Percentiles rank a stretch among this genome's conserved stretches.
These are phyloP conservation scores for Ashbya aceris DNA, from an alignment of 1,139 yeast genomes.

Conservation along the genomic window DNA sequence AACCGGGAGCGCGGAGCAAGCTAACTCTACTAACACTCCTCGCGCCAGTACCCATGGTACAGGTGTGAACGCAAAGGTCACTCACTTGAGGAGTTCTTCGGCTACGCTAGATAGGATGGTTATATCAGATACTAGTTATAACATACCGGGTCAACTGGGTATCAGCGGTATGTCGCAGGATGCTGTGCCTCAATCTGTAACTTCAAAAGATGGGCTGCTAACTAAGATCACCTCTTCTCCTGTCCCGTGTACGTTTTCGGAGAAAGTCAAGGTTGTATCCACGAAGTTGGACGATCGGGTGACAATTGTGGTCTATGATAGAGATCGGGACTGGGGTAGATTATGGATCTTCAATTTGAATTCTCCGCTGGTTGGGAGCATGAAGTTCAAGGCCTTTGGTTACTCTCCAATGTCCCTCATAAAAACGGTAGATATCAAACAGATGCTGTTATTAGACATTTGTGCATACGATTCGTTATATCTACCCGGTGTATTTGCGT, in stretches of 20 bases:
- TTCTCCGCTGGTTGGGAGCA: constrained; percentile 22
- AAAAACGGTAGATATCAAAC: constrained; percentile 11
- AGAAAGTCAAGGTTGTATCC: constrained; percentile 36
- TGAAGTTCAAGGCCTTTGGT: constrained; percentile 22
- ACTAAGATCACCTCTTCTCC: constrained; percentile 46
- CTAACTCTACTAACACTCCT: not conserved
- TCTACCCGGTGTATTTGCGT: constrained; percentile 15
- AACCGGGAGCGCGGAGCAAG: constrained; percentile 7
- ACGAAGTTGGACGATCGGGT: constrained; percentile 47
- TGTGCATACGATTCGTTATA: constrained; percentile 15
- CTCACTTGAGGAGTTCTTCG: constrained; percentile 11
- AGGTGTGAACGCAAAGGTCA: constrained; percentile 6
- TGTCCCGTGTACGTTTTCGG: constrained; percentile 30
- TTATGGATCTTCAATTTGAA: constrained; percentile 41
- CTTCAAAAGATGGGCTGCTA: constrained; percentile 53
- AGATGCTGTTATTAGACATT: constrained; percentile 14
- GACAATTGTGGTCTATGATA: constrained; percentile 43
- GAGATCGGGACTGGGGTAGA: constrained; percentile 32
- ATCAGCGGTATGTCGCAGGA: constrained; percentile 13
- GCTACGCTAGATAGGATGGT: constrained; percentile 26
- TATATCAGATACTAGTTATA: constrained; percentile 18
- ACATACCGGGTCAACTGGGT: constrained; percentile 10
- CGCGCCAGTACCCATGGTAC: constrained; percentile 12
- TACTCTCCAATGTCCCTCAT: constrained; percentile 26
- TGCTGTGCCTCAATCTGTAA: constrained; percentile 9